Evolutionary conservation across 192 early-diverging fungal species (phyloP).

Genomic region (Coemansia javaensis): DNA sequence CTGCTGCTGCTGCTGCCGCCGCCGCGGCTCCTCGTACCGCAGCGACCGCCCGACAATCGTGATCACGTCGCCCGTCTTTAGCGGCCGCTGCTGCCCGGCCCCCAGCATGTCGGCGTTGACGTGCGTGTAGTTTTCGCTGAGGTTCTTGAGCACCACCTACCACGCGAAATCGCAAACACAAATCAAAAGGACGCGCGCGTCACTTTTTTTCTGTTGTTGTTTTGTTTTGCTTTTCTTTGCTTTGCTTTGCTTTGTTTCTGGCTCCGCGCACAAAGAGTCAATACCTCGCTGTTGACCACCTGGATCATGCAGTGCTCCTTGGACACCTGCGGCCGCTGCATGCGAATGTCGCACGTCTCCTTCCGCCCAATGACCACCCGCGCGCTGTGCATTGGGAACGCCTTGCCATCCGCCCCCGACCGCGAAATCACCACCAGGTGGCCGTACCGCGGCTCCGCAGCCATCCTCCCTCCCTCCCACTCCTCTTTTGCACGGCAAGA

Average conservation of each 20-base stretch:
- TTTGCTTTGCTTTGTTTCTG: not conserved
- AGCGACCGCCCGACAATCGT: conserved; percentile 40
- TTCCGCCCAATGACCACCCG: conserved; percentile 31
- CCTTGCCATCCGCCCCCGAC: conserved; percentile 39
- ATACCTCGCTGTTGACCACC: conserved; percentile 11
- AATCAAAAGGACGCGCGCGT: not conserved
- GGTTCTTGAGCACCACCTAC: conserved; percentile 27
- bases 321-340: conserved; percentile 34
- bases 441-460: conserved; percentile 24
- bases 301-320: conserved; percentile 42
- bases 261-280: too few relatives aligned
- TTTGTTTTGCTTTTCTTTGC: not conserved
- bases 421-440: conserved; percentile 35
- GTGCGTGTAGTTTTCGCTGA: conserved; percentile 27
- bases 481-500: not conserved
- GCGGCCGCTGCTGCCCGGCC: conserved; percentile 15
- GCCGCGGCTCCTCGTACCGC: conserved; percentile 24
- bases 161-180: not conserved
- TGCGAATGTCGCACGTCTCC: conserved; percentile 48
- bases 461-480: not conserved
- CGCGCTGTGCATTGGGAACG: conserved; percentile 32
- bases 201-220: not conserved
- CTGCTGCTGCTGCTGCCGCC: not conserved
- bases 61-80: conserved; percentile 27
- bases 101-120: conserved; percentile 8